Evolutionary conservation across 331 rosid genomes (phyloP), one percentile per base, ranked within the genome.

Genomic region (Stylosanthes scabra): DNA sequence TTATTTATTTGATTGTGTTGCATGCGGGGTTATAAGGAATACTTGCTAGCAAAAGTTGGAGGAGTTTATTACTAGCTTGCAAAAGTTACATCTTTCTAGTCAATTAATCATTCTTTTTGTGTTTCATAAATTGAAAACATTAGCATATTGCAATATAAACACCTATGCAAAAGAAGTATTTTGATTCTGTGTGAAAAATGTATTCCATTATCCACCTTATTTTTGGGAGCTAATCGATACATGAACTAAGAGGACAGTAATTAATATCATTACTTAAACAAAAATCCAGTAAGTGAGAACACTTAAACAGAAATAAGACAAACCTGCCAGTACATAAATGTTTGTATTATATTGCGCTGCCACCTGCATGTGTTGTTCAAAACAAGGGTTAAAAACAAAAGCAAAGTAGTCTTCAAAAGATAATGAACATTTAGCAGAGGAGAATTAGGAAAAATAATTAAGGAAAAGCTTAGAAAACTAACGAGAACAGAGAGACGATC

Each of bases 291-390:
- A 49, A 1, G n/a, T n/a, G 44, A 11, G 27, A 6, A 55, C n/a
- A 63, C 77, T 60, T 15, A 74, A 68, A 68, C 45, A 67, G 65
- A 49, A 47, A 47, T 7, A 73, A 67, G 75, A 79, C 82, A 25
- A 50, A 94, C 99, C 99, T 94, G 99, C 96, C 99, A 94, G 83
- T 91, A 91, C 88, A 91, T 83, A 83, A 91, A 91, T 12, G 92
- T 71, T 73, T 94, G 99, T 72, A 91, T 80, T 75, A 91, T 83
- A 82, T 94, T 94, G 70, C 97, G 96, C 61, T 91, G 95, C 97
- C 96, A 89, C 86, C 99, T 91, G 89, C 84, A 83, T n/a, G 68
- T 42, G 62, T 41, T 47, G 57, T 47, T 63, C 39, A 40, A 70
- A 40, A 37, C 51, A 29, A 78, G 49, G 49, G 72, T 68, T 68